Percentiles rank a stretch among this genome's conserved stretches.
Conservation (phyloP, 768 basidiomycete species). For the Podaxis sp. region DNA sequence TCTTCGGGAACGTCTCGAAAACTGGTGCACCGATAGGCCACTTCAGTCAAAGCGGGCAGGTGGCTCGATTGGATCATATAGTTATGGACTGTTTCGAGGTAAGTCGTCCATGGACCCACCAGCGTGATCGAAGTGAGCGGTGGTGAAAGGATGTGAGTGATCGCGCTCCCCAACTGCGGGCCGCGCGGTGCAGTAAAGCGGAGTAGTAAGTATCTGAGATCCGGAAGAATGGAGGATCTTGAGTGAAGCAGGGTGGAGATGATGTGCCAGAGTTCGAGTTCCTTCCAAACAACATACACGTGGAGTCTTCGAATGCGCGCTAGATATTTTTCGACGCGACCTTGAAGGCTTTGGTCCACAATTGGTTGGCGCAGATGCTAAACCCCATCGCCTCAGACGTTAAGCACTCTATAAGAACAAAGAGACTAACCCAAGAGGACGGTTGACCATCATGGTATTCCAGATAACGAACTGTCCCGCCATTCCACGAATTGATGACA, state of each 20-base stretch:
- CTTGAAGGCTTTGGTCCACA: neutral
- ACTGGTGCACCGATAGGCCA: neutral
- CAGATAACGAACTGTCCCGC: neutral
- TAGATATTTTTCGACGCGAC: neutral
- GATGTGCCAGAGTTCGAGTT: neutral
- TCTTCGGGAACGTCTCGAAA: neutral
- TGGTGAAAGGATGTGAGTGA: neutral
- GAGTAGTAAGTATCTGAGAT: neutral
- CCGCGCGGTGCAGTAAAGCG: neutral
- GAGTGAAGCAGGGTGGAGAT: neutral
- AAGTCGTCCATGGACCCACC: neutral
- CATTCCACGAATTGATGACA: neutral
- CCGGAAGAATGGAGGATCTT: neutral
- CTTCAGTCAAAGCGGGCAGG: neutral
- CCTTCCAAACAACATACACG: neutral
- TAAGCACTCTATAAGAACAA: neutral
- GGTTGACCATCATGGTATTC: neutral
- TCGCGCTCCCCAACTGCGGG: neutral
- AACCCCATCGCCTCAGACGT: neutral
- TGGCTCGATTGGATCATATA: neutral
- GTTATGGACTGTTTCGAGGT: neutral
- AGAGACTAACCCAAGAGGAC: neutral
- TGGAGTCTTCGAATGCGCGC: neutral
- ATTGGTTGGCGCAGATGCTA: neutral
- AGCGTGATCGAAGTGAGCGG: neutral